Percentiles rank a stretch among this genome's conserved stretches.
Evolutionary conservation across 2,329 filamentous ascomycete species (phyloP).

Genomic region (Beauveria pseudobassiana): DNA sequence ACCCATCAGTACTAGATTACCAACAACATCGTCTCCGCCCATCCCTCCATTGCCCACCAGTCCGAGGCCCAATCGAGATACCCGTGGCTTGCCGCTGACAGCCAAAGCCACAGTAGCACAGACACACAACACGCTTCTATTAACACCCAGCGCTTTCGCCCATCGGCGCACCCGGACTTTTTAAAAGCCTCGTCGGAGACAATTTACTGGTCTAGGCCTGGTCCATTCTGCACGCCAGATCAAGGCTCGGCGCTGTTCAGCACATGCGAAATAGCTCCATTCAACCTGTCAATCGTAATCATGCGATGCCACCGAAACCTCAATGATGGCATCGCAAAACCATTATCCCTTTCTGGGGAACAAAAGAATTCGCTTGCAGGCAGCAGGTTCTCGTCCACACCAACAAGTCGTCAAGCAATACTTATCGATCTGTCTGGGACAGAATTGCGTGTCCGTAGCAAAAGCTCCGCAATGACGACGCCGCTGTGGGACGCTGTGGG

Average conservation of each 20-base stretch:
- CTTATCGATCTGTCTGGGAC: background rate
- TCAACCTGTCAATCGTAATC: background rate
- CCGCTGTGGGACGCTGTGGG: constrained; percentile 1
- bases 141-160: background rate
- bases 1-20: background rate
- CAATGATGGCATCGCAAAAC: background rate
- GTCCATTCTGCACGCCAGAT: constrained; percentile 2
- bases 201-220: background rate
- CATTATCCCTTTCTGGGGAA: no score
- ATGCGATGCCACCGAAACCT: background rate
- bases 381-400: background rate
- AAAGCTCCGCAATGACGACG: constrained; percentile 7
- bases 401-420: background rate
- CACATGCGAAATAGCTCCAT: background rate
- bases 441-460: constrained; percentile 1
- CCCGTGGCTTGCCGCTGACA: background rate
- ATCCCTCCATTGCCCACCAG: background rate
- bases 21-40: background rate
- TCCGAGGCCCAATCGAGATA: background rate
- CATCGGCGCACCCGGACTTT: background rate
- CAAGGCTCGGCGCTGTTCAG: background rate
- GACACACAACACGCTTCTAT: background rate
- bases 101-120: background rate
- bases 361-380: background rate
- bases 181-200: background rate